Base-by-base conservation (phyloP, 1,284 basidiomycete species). In the Peniophora sp. region DNA sequence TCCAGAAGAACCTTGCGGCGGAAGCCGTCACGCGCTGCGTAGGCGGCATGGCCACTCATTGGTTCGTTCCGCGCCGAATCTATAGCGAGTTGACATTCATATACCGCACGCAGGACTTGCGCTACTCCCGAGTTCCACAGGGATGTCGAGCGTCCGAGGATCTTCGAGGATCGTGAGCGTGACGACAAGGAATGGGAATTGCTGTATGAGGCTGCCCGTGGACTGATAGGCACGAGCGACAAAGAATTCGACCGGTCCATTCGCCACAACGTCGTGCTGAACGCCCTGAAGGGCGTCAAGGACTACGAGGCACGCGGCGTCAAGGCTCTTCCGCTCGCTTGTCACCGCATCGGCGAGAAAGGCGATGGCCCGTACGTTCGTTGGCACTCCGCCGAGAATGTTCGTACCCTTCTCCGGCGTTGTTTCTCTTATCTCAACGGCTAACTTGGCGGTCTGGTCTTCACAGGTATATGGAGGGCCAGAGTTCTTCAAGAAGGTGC, bases 1-100 rank as follows among this genome's bases (percentile, higher is more conserved):
- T 51, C 3, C 52, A 57, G 24, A 41, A 50, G 20, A 63, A 63
- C 49, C 51, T 63, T 2, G 55, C 53, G 11, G 60, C 57, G 2
- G 50, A 61, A 45, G 59, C 64, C n/a, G 59, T 66, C 32, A 64
- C 64, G 1, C 61, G 62, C 34, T 54, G 58, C n/a, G 64, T 66
- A 20, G 65, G 65, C 3, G 65, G 65, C n/a, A 67, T 67, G 65
- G 47, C 54, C 24, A 64, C 62, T 23, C 63, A 64, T 50, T 65
- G 59, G 60, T 58, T 43, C 35, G 50, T 48, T 35, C 6, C 36
- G 10, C n/a, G 24, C 14, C 47, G 52, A 37, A 39, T 18, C 18
- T 20, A 12, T 36, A 22, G n/a, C 47, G 11, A 49, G n/a, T 11
- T 36, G 12, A n/a, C 3, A 9, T 47, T 50, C 43, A 50, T 18